Evolutionary conservation across 768 basidiomycete genomes (phyloP), one percentile per base, ranked within the genome.

Genomic region (Mycena albidolilacea): DNA sequence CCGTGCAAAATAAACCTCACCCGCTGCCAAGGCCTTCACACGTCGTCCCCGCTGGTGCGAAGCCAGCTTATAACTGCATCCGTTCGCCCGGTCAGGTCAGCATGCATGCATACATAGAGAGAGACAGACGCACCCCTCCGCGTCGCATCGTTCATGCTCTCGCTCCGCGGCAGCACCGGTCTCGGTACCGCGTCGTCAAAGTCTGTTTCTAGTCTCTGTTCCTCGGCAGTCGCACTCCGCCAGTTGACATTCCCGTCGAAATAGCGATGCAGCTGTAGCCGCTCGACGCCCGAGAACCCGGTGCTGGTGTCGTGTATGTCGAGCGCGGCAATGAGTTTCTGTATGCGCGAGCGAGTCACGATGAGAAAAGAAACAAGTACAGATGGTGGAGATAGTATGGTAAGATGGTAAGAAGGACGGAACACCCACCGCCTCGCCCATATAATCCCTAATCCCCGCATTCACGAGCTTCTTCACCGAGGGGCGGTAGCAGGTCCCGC

Each of bases 191-290:
- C 55, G 55, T 57, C 55, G 30, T 57, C 23, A 35, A 57, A 37
- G 55, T 57, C 55, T 30, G 52, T 54, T 54, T 35, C 55, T 57
- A 30, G 46, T 46, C 60, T 43, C 39, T 61, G 41, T 19, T 43
- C 60, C n/a, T 61, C n/a, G 1, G 21, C 21, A 44, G 37, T 58
- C 37, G 57, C 57, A 15, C 57, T 38, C 14, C 21, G 60, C 14
- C 37, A 46, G 46, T 46, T 11, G 54, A 43, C n/a, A 15, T 9
- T 23, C n/a, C n/a, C 41, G 41, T 17, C 92, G 46, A 46, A 46
- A 46, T 7, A 72, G 64, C 62, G 19, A 21, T 7, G 7, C 23
- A 23, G 23, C 23, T 23, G 23, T 23, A 23, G 23, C 23, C 23
- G 23, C 23, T 23, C 23, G 2, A 23, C 23, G 2, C 23, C 23